phyloP scores from a whole-genome alignment of 306 rosid species.

The Carpinus fangiana region DNA sequence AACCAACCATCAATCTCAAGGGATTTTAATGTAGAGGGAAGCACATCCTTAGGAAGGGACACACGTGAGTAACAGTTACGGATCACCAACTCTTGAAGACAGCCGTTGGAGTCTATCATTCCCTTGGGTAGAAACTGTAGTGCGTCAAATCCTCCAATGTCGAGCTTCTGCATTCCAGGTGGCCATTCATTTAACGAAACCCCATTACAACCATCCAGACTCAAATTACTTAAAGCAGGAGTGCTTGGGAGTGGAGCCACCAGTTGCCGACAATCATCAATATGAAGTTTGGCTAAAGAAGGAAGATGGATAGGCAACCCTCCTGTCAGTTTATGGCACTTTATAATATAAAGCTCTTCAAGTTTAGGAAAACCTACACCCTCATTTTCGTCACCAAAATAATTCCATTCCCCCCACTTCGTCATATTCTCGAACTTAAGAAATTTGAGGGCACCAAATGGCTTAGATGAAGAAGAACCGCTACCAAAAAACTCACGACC shows the following conservation, averaged over 20 bases:
- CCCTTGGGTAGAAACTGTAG: not conserved
- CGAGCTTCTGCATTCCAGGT: not conserved
- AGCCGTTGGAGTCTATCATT: not conserved
- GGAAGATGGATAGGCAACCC: not conserved
- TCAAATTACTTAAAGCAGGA: not conserved
- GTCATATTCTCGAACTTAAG: not conserved
- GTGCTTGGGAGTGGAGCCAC: not conserved
- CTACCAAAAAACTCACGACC: constrained; percentile 12
- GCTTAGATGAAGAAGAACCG: not conserved
- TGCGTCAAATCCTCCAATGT: not conserved
- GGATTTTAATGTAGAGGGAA: no score
- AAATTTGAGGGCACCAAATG: not conserved
- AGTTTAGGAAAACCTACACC: constrained; percentile 8
- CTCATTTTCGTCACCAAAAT: not conserved
- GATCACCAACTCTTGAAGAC: no score
- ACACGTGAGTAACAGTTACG: no score
- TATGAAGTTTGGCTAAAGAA: not conserved
- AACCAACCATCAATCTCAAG: no score
- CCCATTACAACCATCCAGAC: no score
- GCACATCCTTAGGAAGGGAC: no score
- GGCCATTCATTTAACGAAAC: not conserved
- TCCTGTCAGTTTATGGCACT: not conserved
- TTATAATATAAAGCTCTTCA: not conserved
- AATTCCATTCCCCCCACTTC: constrained; percentile 8
- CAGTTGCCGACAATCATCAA: not conserved